Base-by-base conservation (phyloP, 768 basidiomycete species). In the Austroboletus eburneus region DNA sequence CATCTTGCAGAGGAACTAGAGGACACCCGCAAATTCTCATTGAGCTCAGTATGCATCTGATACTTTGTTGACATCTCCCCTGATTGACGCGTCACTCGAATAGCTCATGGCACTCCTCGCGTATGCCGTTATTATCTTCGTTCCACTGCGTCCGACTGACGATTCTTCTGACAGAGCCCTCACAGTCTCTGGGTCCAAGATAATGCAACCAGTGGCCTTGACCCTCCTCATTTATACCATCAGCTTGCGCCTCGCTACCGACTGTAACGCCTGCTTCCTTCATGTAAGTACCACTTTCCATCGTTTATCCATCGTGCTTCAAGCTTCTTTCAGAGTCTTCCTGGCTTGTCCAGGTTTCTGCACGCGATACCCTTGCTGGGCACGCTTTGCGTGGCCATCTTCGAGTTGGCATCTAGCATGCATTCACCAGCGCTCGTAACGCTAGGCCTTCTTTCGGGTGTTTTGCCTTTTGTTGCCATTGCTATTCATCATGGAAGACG, bases 61-160 rank as follows among this genome's bases (percentile, higher is more conserved):
- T 8, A 4, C 12, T 12, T 38, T 10, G 5, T 35, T 17, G 18
- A 17, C 16, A 16, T 16, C 8, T 9, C 23, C 13, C 20, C 14
- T n/a, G 18, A 45, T 33, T 34, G 20, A 42, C 2, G 1, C 14
- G 0, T 32, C 13, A 3, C 6, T 30, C 2, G 16, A 33, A 39
- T 22, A 58, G 54, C 51, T 63, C 24, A 37, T 41, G 18, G 42
- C 45, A 2, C 50, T 63, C 33, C 44, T 62, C 2, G 38, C 55
- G 63, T 57, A 5, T 48, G 57, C 17, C 34, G 8, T 35, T 17
- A 35, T 18, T 35, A 5, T 17, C 34, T 6, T 5, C 17, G 13
- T 17, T 5, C 5, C 17, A 17, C 7, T 17, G 5, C 34, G 16
- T 18, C 6, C 7, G 12, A 35, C 34, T 35, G 6, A n/a, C 34